Conservation (phyloP, 2,329 filamentous ascomycete species). For the Microdochium bolleyi region DNA sequence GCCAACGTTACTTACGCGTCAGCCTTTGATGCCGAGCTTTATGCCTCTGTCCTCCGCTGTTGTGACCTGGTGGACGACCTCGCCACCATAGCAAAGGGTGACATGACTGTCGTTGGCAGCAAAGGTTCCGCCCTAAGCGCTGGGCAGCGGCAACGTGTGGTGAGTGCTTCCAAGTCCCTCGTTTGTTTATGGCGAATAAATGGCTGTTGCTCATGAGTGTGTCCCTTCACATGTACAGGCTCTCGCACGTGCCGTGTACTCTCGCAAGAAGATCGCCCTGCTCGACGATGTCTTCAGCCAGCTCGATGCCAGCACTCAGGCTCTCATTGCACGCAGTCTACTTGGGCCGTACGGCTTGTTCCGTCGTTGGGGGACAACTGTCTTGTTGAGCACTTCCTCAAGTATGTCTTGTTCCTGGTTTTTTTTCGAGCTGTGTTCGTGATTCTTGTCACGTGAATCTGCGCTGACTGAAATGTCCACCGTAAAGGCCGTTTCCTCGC, state of each 20-base stretch:
- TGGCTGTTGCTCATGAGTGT: neutral
- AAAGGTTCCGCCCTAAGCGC: conserved; percentile 16
- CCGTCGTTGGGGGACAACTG: conserved; percentile 19
- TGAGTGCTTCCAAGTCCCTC: conserved; percentile 6
- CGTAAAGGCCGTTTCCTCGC: conserved; percentile 26
- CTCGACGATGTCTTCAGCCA: conserved; percentile 31
- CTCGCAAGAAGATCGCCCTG: conserved; percentile 18
- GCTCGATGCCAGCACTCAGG: conserved; percentile 25
- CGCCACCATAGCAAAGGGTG: conserved; percentile 8
- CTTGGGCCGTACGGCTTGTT: conserved; percentile 18
- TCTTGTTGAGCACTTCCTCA: conserved; percentile 4
- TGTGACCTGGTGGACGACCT: conserved; percentile 7
- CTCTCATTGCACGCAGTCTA: conserved; percentile 18
- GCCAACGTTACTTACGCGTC: conserved; percentile 7
- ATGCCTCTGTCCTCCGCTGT: conserved; percentile 4
- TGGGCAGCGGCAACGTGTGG: conserved; percentile 12
- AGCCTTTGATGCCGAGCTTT: conserved; percentile 5
- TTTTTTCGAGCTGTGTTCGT: conserved; percentile 30
- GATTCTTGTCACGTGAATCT: too few species aligned
- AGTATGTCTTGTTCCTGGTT: conserved; percentile 20
- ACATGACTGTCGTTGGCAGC: conserved; percentile 13
- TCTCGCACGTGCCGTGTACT: conserved; percentile 28
- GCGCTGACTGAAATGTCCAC: conserved; percentile 31
- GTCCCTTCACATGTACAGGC: conserved; percentile 16
- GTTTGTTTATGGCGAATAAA: conserved; percentile 6